A percentile compares a stretch with the other conserved stretches of the same genome.
Evolutionary conservation across 441 rosid species (phyloP).

Genomic region (Hura crepitans): DNA sequence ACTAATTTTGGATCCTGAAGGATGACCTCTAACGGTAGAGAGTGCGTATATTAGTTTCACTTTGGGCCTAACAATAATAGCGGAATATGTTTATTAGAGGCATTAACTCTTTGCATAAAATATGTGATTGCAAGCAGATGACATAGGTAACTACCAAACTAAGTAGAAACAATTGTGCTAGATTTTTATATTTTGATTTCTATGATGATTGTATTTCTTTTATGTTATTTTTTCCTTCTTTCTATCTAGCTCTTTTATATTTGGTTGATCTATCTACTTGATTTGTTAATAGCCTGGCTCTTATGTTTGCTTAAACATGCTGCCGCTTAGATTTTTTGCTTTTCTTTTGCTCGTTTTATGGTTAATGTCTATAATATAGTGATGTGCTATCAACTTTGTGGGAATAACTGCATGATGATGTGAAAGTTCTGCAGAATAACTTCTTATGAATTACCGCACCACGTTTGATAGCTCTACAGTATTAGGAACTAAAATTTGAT

Average conservation of each 20-base stretch:
- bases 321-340: slow-evolving; percentile 8
- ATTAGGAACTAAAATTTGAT: no score
- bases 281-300: slow-evolving; percentile 3
- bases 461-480: no score
- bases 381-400: slow-evolving; percentile 4
- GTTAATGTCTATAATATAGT: slow-evolving; percentile 11
- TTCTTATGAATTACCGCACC: slow-evolving; percentile 11
- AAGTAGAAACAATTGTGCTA: slow-evolving; percentile 11
- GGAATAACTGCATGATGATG: no score
- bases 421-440: no score
- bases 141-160: slow-evolving; percentile 56
- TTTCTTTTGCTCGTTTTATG: slow-evolving; percentile 3
- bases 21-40: slow-evolving; percentile 94
- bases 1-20: no score
- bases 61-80: slow-evolving; percentile 94
- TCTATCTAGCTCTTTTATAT: slow-evolving; percentile 11
- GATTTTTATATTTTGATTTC: slow-evolving; percentile 6
- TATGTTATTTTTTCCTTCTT: slow-evolving; percentile 12
- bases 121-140: slow-evolving; percentile 96
- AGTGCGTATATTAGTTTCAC: slow-evolving; percentile 95
- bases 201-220: slow-evolving; percentile 16
- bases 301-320: slow-evolving; percentile 6
- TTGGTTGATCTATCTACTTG: slow-evolving; percentile 11
- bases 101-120: slow-evolving; percentile 87
- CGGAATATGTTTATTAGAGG: slow-evolving; percentile 96